Evolutionary conservation across 2,329 filamentous ascomycete species (phyloP), one percentile per base, ranked within the genome.

Genomic region (Xylariaceae sp.): DNA sequence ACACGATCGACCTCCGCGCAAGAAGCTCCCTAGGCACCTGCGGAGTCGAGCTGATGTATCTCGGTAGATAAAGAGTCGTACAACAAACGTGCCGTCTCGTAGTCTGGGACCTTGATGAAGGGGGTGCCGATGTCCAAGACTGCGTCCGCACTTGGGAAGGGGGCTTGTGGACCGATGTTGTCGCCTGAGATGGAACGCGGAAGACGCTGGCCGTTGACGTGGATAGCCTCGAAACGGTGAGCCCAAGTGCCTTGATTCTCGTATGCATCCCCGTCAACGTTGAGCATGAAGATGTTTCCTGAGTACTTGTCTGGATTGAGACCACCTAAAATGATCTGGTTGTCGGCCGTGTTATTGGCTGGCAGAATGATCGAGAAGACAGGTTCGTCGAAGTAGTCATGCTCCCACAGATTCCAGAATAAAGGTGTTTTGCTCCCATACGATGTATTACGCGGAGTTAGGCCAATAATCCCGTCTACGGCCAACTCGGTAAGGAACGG

Each of bases 381-480:
- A 1, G 60, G 50, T 2, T 52, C 50, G 2, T 55, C 54, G 6
- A 65, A 47, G 27, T 59, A 46, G 4, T 57, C 59, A 8, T 41
- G 50, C 6, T 54, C 22, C 36, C 58, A 55, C 3, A 67, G 55
- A 21, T 53, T 57, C 58, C 63, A 65, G 44, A 60, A 62, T 37
- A 59, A 57, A 0, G 61, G 44, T 6, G 40, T 10, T 11, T 45
- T 19, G 32, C 42, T 11, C 21, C 5, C 32, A 11, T 14, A 36
- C n/a, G 51, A 48, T 14, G 45, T 44, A 17, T 49, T 42, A 2
- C 48, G 49, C 2, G 49, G 46, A 3, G 49, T 53, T 16, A 67
- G 47, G 16, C 66, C 66, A 33, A 68, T 54, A 37, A 67, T 61
- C 25, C 64, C 64, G 34, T 66, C 64, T 22, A 62, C 57, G 3